Percentiles rank a stretch among this genome's conserved stretches.
These are phyloP conservation scores for Pilatotrama ljubarskyi DNA, from an alignment of 768 basidiomycete species.

Conservation along the genomic window DNA sequence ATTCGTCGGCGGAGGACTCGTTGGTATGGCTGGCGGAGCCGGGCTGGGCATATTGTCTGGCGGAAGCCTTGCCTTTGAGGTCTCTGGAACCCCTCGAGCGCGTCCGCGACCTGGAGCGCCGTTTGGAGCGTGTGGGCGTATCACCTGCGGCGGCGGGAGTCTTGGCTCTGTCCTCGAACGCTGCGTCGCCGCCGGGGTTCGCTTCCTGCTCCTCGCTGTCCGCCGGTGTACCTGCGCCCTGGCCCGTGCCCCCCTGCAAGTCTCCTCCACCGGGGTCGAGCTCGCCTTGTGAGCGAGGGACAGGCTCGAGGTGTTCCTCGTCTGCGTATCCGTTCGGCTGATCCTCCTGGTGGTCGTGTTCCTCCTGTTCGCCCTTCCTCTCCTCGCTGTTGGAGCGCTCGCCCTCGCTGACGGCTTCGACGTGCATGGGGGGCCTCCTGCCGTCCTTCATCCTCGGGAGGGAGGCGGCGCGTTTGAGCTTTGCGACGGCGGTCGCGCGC, in stretches of 20 bases:
- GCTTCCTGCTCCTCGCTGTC: constrained; percentile 11
- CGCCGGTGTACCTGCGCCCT: constrained; percentile 10
- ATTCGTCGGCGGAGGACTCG: constrained; percentile 71
- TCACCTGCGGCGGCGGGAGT: constrained; percentile 33
- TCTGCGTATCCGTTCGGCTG: constrained; percentile 27
- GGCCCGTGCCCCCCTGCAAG: neutral
- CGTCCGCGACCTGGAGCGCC: constrained; percentile 71
- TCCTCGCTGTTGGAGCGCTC: constrained; percentile 51
- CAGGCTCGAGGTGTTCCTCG: constrained; percentile 6
- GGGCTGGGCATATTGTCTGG: constrained; percentile 47
- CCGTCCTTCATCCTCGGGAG: constrained; percentile 91
- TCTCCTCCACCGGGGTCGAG: neutral
- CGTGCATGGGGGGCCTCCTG: constrained; percentile 82
- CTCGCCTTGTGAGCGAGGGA: constrained; percentile 5
- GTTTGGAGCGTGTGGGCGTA: constrained; percentile 55
- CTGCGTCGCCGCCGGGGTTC: constrained; percentile 8
- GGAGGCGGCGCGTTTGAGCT: constrained; percentile 89
- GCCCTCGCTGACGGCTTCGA: constrained; percentile 80
- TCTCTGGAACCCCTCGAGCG: constrained; percentile 66
- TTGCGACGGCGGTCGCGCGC: constrained; percentile 85
- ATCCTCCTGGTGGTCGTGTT: constrained; percentile 20
- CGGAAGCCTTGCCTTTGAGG: constrained; percentile 60
- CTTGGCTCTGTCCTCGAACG: constrained; percentile 29
- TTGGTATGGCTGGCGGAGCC: constrained; percentile 43
- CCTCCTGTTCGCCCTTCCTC: constrained; percentile 41